Base-by-base conservation (phyloP, 2,329 filamentous ascomycete species). In the Trichoderma harzianum region DNA sequence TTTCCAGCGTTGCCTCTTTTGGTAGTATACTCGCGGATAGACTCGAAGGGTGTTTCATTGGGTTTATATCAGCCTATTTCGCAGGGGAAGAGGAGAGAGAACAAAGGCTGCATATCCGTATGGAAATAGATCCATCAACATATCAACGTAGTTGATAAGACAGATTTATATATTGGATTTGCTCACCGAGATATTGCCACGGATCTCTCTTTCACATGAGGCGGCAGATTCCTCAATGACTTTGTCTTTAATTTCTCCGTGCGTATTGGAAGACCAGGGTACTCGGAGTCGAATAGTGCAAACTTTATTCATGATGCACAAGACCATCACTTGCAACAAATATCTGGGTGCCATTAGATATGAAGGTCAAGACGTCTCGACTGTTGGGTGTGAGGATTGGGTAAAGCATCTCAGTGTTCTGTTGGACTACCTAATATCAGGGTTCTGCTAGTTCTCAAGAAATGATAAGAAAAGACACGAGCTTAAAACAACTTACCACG, bases 401-500 rank as follows among this genome's bases (percentile, higher is more conserved):
- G 4, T 47, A 1, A 11, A 47, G 8, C 43, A 21, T 47, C 18
- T 0, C 2, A 1, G 21, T 21, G 18, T 47, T 0, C 43, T 47
- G 43, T 1, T 47, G 8, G 8, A 21, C 18, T 8, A 5, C 8
- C 18, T 11, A 11, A 47, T 21, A 5, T 47, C 7, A 21, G 8
- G 3, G 21, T n/a, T 21, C 18, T 18, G 43, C 43, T n/a, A 18
- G 7, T 2, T 47, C 43, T 47, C 16, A 47, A 47, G 8, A 3
- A 47, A n/a, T 11, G 0, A 11, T n/a, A 11, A 5, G 43, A 21
- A n/a, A 47, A 11, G 8, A 10, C 7, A 8, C 18, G 3, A 47
- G n/a, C 8, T 0, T 10, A n/a, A 11, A 0, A 5, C n/a, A 21
- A 47, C 7, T 21, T 0, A 47, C 18, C 11, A 3, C 8, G 2